Percentiles rank a stretch among this genome's conserved stretches.
Evolutionary conservation across 164 flowering plant species (phyloP).

Genomic region (Houttuynia cordata): DNA sequence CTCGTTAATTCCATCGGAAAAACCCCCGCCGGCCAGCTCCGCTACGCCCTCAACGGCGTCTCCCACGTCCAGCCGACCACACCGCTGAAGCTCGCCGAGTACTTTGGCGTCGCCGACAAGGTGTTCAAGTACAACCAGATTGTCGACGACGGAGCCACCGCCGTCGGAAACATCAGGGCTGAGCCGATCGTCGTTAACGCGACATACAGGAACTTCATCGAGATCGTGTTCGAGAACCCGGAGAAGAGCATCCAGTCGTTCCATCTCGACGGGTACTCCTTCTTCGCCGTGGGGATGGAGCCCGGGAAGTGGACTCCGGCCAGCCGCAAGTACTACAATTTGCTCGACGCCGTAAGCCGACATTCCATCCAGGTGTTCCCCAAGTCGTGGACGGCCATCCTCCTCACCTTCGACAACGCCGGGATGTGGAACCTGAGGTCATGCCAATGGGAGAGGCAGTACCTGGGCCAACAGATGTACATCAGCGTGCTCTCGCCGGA

Average conservation of each 20-base stretch:
- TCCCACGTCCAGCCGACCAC: conserved; percentile 17
- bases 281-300: conserved; percentile 43
- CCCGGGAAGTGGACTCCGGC: conserved; percentile 38
- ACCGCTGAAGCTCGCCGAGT: conserved; percentile 29
- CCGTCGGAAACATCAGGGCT: neutral
- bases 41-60: conserved; percentile 27
- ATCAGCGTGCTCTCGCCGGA: conserved; percentile 32
- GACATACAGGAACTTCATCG: conserved; percentile 32
- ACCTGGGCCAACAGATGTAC: conserved; percentile 51
- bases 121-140: conserved; percentile 24
- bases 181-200: conserved; percentile 24
- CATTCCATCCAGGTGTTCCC: conserved; percentile 45
- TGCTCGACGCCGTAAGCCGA: conserved; percentile 40
- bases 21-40: conserved; percentile 19
- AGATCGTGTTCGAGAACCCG: conserved; percentile 44
- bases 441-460: conserved; percentile 18
- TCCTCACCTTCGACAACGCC: conserved; percentile 43
- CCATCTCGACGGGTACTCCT: conserved; percentile 39
- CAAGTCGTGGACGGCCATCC: conserved; percentile 34
- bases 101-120: conserved; percentile 19
- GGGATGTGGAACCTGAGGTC: conserved; percentile 47
- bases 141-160: conserved; percentile 21
- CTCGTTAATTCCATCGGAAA: conserved; percentile 8
- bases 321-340: conserved; percentile 35
- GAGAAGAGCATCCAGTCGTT: conserved; percentile 35